Percentiles rank a stretch among this genome's conserved stretches.
phyloP scores from a whole-genome alignment of 495 filamentous ascomycete genomes.

The Neurospora sp. region DNA sequence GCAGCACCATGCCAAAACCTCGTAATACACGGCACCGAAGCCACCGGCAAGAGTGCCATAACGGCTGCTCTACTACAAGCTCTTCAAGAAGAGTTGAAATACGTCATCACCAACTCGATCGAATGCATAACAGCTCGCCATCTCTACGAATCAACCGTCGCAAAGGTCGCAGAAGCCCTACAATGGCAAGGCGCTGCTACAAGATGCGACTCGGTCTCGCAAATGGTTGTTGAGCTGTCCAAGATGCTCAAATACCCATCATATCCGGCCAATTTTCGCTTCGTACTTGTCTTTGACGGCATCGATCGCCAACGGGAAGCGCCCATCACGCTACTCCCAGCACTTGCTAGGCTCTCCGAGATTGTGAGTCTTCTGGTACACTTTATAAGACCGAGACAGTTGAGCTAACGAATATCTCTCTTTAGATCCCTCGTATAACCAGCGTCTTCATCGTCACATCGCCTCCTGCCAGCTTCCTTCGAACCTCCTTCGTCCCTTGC shows the following conservation, averaged over 20 bases:
- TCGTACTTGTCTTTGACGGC: conserved; percentile 83
- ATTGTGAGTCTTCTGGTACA: conserved; percentile 12
- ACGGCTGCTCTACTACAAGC: conserved; percentile 48
- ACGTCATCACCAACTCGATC: conserved; percentile 63
- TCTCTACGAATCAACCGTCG: conserved; percentile 60
- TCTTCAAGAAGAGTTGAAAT: conserved; percentile 13
- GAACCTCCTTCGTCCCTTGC: conserved; percentile 61
- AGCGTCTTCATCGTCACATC: conserved; percentile 68
- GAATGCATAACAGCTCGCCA: conserved; percentile 91
- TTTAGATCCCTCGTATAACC: conserved; percentile 69
- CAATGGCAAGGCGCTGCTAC: conserved; percentile 29
- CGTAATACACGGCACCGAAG: conserved; percentile 74
- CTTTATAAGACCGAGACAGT: background rate
- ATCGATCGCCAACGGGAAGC: conserved; percentile 81
- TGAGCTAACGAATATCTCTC: conserved; percentile 7
- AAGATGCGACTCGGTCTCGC: conserved; percentile 68
- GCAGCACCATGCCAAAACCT: conserved; percentile 46
- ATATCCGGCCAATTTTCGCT: conserved; percentile 31
- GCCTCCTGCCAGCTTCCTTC: conserved; percentile 61
- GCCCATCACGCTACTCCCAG: conserved; percentile 70
- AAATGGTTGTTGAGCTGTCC: conserved; percentile 60
- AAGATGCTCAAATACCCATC: conserved; percentile 41
- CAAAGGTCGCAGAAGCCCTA: conserved; percentile 43
- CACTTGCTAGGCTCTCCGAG: conserved; percentile 30
- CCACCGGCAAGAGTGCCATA: conserved; percentile 82